Base-by-base conservation (phyloP, 495 filamentous ascomycete genomes). In the Aspergillus taichungensis region DNA sequence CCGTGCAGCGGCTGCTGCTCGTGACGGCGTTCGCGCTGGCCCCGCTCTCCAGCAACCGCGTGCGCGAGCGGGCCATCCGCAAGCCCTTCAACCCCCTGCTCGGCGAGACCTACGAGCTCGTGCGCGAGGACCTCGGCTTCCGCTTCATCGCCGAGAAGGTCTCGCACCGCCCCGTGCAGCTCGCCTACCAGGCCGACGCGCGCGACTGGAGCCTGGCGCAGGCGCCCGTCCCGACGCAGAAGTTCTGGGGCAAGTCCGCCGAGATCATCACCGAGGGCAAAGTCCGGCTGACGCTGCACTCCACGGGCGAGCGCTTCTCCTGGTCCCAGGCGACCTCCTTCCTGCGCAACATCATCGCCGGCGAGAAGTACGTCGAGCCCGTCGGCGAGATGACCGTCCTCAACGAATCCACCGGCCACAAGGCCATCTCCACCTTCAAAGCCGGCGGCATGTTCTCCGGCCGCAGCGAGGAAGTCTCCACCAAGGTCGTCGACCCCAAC, bases 81-180 rank as follows among this genome's bases (percentile, higher is more conserved):
- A 98, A 98, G 66, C 92, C 92, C 0, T 98, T 97, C 73, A 98
- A 96, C 58, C 94, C 92, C 31, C 87, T 98, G 71, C 78, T 98
- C 0, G 94, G 94, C 46, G 92, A 98, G 62, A 97, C 94, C 0
- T 98, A 77, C 57, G 92, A 98, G 62, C 77, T 97, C 6, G 79
- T 98, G 34, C 82, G 91, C 40, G 85, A 90, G 59, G 91, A 95
- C 30, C 79, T 80, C 34, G 88, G 88, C 3, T 94, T 91, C 66
- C 84, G 92, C 35, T 82, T 97, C 56, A 62, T 98, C 6, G 83
- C 88, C 6, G 92, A 98, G 56, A 98, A 98, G 55, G 85, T 98
- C 39, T 83, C 76, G 4, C 92, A 98, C 60, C 84, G 90, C 0
- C 92, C 92, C 2, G 87, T 98, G 8, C 80, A 88, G 37, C 79